These are phyloP conservation scores for Trichoderma koningiopsis DNA, from an alignment of 2,329 filamentous ascomycete species.

Conservation along the genomic window DNA sequence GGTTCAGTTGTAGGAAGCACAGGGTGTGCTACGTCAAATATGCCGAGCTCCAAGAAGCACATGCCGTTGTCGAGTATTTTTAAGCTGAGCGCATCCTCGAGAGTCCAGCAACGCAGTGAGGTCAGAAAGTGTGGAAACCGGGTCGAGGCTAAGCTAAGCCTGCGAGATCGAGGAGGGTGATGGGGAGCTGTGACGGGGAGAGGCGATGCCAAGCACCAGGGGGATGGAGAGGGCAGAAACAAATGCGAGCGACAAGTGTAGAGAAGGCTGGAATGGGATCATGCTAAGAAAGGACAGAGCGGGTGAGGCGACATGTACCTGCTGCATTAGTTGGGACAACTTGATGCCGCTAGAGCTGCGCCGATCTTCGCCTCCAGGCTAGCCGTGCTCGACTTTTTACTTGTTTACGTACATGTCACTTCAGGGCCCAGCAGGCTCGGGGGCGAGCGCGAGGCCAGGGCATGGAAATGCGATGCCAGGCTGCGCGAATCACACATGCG, in stretches of 20 bases:
- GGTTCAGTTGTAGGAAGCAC: background rate
- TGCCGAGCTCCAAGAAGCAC: background rate
- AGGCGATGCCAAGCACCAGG: background rate
- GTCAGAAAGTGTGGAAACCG: background rate
- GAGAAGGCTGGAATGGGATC: constrained; percentile 3
- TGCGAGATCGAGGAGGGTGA: background rate
- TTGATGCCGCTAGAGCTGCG: constrained; percentile 1
- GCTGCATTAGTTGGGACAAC: constrained; percentile 9
- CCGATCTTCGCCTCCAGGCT: background rate
- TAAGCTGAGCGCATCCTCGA: background rate
- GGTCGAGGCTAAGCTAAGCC: no score
- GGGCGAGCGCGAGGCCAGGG: background rate
- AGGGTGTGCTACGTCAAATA: background rate
- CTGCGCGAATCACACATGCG: background rate
- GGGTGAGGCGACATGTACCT: constrained; percentile 1
- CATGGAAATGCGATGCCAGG: no score
- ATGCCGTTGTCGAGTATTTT: background rate
- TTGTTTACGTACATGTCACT: background rate
- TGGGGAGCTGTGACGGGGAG: background rate
- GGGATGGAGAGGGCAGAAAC: background rate
- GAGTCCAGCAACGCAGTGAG: background rate
- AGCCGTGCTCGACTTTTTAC: background rate
- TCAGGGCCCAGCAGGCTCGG: background rate
- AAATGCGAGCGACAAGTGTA: background rate
- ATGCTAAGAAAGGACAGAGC: background rate